These are phyloP conservation scores for Nyssa sinensis DNA, from an alignment of 148 eudicot species.

Conservation along the genomic window DNA sequence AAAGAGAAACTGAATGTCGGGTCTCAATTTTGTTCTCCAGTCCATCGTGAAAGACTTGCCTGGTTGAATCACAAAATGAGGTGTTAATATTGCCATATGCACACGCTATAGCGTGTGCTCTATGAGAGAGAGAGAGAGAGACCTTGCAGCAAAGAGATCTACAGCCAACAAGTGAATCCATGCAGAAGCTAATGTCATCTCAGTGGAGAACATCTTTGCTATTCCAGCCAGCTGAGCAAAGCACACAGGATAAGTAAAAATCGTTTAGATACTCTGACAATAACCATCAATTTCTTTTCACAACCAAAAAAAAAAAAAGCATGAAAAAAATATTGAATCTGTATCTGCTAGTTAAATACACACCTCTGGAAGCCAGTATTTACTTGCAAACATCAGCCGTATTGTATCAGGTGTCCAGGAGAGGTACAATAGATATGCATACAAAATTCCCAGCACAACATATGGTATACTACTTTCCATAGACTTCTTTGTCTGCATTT, in stretches of 20 bases:
- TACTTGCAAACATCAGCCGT: slow-evolving; percentile 72
- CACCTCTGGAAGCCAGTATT: slow-evolving; percentile 97
- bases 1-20: slow-evolving; percentile 89
- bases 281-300: neutral
- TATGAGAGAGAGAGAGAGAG: slow-evolving; percentile 19
- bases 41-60: slow-evolving; percentile 82
- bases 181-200: slow-evolving; percentile 92
- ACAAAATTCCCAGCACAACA: slow-evolving; percentile 67
- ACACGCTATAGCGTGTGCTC: neutral
- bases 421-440: slow-evolving; percentile 69
- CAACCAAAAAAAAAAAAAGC: neutral
- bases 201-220: slow-evolving; percentile 84
- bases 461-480: slow-evolving; percentile 73
- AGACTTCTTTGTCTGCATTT: slow-evolving; percentile 74
- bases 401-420: slow-evolving; percentile 96
- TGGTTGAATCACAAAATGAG: slow-evolving; percentile 25
- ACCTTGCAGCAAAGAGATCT: slow-evolving; percentile 97
- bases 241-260: neutral
- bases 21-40: slow-evolving; percentile 71
- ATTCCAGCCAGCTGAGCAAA: slow-evolving; percentile 66
- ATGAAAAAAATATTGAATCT: neutral
- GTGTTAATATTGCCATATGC: neutral
- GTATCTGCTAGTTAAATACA: neutral
- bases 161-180: slow-evolving; percentile 89
- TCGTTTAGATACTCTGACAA: neutral